Evolutionary conservation across 2,329 filamentous ascomycete genomes (phyloP).

Genomic region (Trichoderma harzianum): DNA sequence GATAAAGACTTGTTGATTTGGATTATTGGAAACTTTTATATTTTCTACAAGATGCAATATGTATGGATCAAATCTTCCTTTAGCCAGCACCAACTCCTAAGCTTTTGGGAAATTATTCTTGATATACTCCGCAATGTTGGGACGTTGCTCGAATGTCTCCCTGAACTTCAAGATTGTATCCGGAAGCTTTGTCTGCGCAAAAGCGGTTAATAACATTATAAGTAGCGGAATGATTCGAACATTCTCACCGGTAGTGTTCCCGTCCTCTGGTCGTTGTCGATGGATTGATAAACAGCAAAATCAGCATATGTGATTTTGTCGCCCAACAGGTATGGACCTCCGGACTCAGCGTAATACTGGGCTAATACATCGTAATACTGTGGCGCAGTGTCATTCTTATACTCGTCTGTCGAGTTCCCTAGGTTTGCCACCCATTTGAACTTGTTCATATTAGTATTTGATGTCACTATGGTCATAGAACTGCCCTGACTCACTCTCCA

Average conservation of each 20-base stretch:
- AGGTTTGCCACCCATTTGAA: slow-evolving; percentile 24
- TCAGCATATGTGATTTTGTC: neutral
- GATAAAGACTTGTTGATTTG: neutral
- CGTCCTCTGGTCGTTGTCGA: neutral
- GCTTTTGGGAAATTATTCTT: neutral
- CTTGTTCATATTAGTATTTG: neutral
- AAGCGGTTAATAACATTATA: neutral
- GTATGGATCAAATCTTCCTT: neutral
- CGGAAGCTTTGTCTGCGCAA: neutral
- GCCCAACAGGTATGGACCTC: neutral
- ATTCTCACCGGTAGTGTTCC: neutral
- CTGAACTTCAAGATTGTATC: neutral
- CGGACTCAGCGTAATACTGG: neutral
- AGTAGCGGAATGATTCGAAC: fast-evolving
- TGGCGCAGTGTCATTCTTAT: neutral
- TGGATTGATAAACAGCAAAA: neutral
- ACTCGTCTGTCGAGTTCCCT: neutral
- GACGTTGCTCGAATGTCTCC: slow-evolving; percentile 7
- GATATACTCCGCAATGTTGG: slow-evolving; percentile 15
- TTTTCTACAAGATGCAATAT: neutral
- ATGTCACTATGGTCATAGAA: fast-evolving
- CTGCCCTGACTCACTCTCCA: slow-evolving; percentile 33
- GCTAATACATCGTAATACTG: neutral
- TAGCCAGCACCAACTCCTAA: neutral
- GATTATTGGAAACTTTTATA: neutral